Percentiles rank a stretch among this genome's conserved stretches.
These are phyloP conservation scores for Suillus sp. DNA, from an alignment of 768 basidiomycete genomes.

Conservation along the genomic window DNA sequence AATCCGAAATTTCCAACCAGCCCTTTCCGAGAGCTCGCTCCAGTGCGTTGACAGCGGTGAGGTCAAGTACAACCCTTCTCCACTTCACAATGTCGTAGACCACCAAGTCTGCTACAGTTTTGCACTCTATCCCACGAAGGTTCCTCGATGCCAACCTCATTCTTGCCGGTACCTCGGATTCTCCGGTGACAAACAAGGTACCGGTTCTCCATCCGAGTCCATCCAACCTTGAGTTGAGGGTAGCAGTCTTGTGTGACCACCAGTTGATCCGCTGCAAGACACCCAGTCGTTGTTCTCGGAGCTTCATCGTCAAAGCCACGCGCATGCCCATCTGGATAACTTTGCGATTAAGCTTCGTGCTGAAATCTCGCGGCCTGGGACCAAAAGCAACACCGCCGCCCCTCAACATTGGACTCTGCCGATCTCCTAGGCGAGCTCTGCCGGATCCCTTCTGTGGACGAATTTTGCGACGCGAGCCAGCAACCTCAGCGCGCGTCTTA, in stretches of 20 bases:
- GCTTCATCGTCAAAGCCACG: slow-evolving; percentile 82
- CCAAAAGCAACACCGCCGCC: slow-evolving; percentile 95
- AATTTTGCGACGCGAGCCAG: slow-evolving; percentile 87
- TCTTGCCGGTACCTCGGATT: slow-evolving; percentile 51
- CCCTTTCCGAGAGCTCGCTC: slow-evolving; percentile 61
- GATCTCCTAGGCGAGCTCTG: slow-evolving; percentile 86
- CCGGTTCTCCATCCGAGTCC: slow-evolving; percentile 63
- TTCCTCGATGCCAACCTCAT: slow-evolving; percentile 69
- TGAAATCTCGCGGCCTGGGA: slow-evolving; percentile 89
- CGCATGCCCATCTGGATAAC: slow-evolving; percentile 92
- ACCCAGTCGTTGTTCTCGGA: slow-evolving; percentile 72
- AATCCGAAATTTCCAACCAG: slow-evolving; percentile 9
- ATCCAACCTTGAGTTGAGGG: slow-evolving; percentile 62
- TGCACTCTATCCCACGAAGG: slow-evolving; percentile 66
- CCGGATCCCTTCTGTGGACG: slow-evolving; percentile 92
- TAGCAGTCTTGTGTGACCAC: slow-evolving; percentile 73
- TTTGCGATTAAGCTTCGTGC: slow-evolving; percentile 90
- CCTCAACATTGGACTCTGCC: slow-evolving; percentile 80
- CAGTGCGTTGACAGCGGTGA: slow-evolving; percentile 78
- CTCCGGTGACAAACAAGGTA: slow-evolving; percentile 77
- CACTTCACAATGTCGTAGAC: slow-evolving; percentile 87
- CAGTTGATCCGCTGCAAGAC: slow-evolving; percentile 74
- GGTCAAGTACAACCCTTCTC: slow-evolving; percentile 79
- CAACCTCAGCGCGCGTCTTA: slow-evolving; percentile 89
- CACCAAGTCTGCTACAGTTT: slow-evolving; percentile 63